Evolutionary conservation across 2,329 filamentous ascomycete genomes (phyloP), one percentile per base, ranked within the genome.

Genomic region (Alternaria tenuissima): DNA sequence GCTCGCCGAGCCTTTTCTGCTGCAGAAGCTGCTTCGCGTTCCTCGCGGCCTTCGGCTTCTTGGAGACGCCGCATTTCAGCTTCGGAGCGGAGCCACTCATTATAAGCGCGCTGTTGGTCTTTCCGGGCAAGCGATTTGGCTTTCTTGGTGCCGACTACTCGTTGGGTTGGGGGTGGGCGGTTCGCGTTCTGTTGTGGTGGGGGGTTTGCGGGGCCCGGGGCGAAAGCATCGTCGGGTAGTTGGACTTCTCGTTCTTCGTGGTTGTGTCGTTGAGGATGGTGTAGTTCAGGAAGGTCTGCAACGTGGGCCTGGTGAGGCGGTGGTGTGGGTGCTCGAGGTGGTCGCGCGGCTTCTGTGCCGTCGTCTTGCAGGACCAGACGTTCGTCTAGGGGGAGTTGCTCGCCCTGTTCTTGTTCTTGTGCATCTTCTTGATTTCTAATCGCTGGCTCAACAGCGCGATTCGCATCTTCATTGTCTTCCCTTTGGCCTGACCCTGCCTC

Each of bases 71-170:
- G 79, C 20, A 80, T 75, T 43, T 84, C 82, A 5, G 81, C 82
- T 72, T 84, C 81, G 14, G 80, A 78, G 2, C 82, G 76, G 61
- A 80, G 74, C 65, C 84, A 85, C 64, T 85, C 83, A 67, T 84
- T 78, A 68, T 85, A 85, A 16, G 77, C 77, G 16, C 78, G 68
- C 1, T 76, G 73, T 59, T 80, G 76, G 59, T 84, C 81, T 55
- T 76, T 76, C 18, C 81, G 78, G 0, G 81, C 81, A 7, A 84
- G 74, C 3, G 80, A 81, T 55, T 81, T 82, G 2, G 82, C 81
- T 65, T 84, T 84, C 63, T 84, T 84, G 11, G 82, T 79, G 55
- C 82, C 82, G 22, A 84, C 76, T 16, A 66, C 64, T 59, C 76
- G 73, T 56, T 72, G 76, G n/a, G 68, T 68, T 5, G 68, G 70